A percentile compares a stretch with the other conserved stretches of the same genome.
Conservation (phyloP, 192 early-diverging fungal genomes). For the Coemansia sp. region DNA sequence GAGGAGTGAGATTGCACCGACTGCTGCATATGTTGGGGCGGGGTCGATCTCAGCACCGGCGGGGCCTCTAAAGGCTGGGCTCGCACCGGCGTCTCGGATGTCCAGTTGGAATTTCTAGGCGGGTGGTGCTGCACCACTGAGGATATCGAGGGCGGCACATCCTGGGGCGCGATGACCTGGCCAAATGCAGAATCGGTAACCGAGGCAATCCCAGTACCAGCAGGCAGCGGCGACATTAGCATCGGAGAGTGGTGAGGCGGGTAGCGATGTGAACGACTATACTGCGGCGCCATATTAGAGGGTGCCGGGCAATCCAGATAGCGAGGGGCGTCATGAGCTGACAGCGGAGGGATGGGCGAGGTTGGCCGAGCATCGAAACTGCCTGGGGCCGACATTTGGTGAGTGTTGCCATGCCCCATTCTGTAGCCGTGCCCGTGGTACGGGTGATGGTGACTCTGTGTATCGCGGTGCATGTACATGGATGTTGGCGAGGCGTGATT, state of each 20-base stretch:
- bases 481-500: constrained; percentile 11
- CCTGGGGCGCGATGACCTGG: background rate
- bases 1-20: constrained; percentile 41
- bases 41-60: constrained; percentile 35
- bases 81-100: background rate
- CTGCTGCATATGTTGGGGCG: constrained; percentile 48
- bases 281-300: background rate
- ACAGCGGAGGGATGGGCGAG: background rate
- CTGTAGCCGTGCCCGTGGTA: constrained; percentile 6
- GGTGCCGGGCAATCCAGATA: background rate
- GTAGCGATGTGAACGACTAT: constrained; percentile 6
- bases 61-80: constrained; percentile 2
- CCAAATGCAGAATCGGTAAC: background rate
- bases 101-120: background rate
- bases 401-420: background rate
- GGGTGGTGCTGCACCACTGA: background rate
- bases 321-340: background rate
- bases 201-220: background rate
- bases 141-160: constrained; percentile 10
- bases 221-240: background rate
- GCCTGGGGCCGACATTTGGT: constrained; percentile 11
- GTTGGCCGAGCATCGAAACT: constrained; percentile 11
- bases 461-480: constrained; percentile 2
- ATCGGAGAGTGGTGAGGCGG: background rate
- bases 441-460: background rate